Evolutionary conservation across 345 rosid species (phyloP), one percentile per base, ranked within the genome.

Genomic region (Erucastrum elatum): DNA sequence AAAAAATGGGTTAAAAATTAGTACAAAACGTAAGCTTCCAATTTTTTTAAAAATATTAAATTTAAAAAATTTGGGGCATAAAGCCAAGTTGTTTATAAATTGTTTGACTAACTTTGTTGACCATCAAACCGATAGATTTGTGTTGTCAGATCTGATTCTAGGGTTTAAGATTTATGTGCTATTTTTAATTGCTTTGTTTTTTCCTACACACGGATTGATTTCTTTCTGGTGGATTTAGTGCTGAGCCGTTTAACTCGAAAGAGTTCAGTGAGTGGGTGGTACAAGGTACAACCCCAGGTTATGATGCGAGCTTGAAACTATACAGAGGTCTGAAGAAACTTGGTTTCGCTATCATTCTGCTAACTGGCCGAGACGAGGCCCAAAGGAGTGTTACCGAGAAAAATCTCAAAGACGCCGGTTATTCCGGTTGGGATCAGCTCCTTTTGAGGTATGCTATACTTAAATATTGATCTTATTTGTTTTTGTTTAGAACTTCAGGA

Each of bases 331-430:
- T 92, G 68, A 87, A 84, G 82, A 80, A 82, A 74, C 79, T 88
- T 78, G 90, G 92, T 59, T 89, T 87, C 80, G 85, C 82, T 8
- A 76, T 90, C 72, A 80, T 92, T 83, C 41, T 92, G 30, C 63
- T 92, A 71, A 92, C 98, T 2, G 97, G 96, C 51, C 78, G 94
- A 7, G 82, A 85, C 39, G 93, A 92, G 77, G 9, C 9, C 53
- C 91, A 88, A 41, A 90, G 94, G 76, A 84, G 81, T 25, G 79
- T 51, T 59, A 92, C 98, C 0, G 84, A 4, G 12, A 70, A 68
- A 46, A 90, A 88, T 85, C 91, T 94, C 61, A 29, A 30, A 1
- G 26, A 59, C 6, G 84, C 87, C 9, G 96, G 96, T 60, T 94
- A 77, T 81, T 84, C 73, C 55, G 82, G 79, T 70, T 94, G 96